Percentiles rank a stretch among this genome's conserved stretches.
Conservation (phyloP, 805 yeast genomes). For the Danielia oregonensis region DNA sequence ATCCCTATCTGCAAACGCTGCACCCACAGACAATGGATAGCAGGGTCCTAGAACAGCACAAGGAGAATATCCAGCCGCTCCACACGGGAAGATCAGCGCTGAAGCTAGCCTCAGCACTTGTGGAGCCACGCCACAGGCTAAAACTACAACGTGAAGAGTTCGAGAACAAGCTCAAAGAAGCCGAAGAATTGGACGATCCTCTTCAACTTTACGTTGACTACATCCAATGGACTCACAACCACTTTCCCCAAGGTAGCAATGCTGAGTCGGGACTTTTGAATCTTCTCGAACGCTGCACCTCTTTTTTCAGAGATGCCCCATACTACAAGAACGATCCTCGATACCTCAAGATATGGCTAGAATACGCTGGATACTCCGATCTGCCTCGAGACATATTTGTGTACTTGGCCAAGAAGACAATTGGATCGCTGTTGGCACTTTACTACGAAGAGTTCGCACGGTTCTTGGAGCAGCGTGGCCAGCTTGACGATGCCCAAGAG, state of each 20-base stretch:
- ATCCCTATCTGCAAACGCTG: no score
- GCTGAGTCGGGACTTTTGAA: constrained; percentile 62
- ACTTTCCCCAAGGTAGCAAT: constrained; percentile 58
- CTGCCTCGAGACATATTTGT: constrained; percentile 68
- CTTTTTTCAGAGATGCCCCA: constrained; percentile 56
- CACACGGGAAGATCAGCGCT: constrained; percentile 66
- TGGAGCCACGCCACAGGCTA: constrained; percentile 5
- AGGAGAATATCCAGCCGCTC: constrained; percentile 72
- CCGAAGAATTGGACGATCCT: constrained; percentile 77
- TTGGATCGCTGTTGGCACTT: constrained; percentile 63
- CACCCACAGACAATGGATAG: constrained; percentile 18
- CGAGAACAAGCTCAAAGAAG: constrained; percentile 7
- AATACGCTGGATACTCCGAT: constrained; percentile 65
- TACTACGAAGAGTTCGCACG: constrained; percentile 80
- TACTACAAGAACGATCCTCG: constrained; percentile 82
- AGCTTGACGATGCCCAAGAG: constrained; percentile 51
- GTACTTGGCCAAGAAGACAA: constrained; percentile 65
- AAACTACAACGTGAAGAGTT: constrained; percentile 36
- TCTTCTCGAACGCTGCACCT: constrained; percentile 69
- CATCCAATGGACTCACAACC: constrained; percentile 64
- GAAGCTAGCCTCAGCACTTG: constrained; percentile 46
- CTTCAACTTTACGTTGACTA: constrained; percentile 72
- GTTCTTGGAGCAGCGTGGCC: constrained; percentile 49
- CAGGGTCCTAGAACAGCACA: constrained; percentile 42
- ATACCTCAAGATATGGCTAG: constrained; percentile 76